phyloP scores from a whole-genome alignment of 73 alveolate species.

The Blepharisma japonicum region DNA sequence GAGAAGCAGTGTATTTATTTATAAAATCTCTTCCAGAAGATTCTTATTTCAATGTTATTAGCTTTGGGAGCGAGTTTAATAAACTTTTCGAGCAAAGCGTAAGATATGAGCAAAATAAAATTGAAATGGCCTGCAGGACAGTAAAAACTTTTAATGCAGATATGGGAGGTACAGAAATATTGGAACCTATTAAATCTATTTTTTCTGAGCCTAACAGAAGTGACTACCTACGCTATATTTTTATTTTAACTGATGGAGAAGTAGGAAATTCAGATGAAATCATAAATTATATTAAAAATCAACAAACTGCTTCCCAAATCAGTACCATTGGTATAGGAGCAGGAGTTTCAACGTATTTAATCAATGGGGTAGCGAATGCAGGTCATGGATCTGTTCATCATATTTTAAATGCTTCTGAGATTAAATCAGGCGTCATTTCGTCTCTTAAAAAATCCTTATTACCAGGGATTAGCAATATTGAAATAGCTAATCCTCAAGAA shows the following conservation, averaged over 20 bases:
- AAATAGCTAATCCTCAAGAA: too few species aligned
- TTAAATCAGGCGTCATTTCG: too few species aligned
- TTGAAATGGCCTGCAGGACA: slow-evolving; percentile 44
- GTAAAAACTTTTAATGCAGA: slow-evolving; percentile 62
- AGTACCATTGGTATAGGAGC: slow-evolving; percentile 60
- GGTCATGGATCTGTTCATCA: slow-evolving; percentile 40
- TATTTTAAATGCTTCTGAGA: too few species aligned
- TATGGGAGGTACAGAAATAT: slow-evolving; percentile 91
- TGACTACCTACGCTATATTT: slow-evolving; percentile 56
- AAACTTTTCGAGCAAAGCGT: slow-evolving; percentile 42
- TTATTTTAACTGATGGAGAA: slow-evolving; percentile 90
- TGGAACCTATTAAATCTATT: slow-evolving; percentile 61
- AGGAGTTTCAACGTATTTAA: slow-evolving; percentile 46
- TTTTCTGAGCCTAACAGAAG: slow-evolving; percentile 32
- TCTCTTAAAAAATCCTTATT: too few species aligned
- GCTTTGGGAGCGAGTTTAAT: slow-evolving; percentile 65
- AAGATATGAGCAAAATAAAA: slow-evolving; percentile 38
- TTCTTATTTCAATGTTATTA: slow-evolving; percentile 64
- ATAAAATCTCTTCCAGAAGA: slow-evolving; percentile 70
- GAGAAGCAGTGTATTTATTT: slow-evolving; percentile 63
- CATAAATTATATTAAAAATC: slow-evolving; percentile 44
- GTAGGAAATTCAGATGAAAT: slow-evolving; percentile 64
- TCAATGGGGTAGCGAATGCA: slow-evolving; percentile 38
- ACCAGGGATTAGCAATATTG: too few species aligned
- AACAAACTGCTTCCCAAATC: slow-evolving; percentile 39